phyloP scores from a whole-genome alignment of 257 asterid species.

The Nicotiana knightiana region DNA sequence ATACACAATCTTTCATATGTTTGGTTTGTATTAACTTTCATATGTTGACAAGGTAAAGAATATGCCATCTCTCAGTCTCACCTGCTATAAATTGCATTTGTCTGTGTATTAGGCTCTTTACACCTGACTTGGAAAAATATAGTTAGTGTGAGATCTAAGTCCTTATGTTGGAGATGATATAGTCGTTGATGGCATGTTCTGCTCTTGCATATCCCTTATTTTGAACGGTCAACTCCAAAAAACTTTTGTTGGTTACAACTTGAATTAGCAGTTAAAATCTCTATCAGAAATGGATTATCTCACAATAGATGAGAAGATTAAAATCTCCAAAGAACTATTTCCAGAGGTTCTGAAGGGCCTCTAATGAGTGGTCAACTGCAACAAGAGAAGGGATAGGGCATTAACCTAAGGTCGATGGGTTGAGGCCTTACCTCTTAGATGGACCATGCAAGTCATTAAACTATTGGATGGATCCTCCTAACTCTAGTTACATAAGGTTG shows the following conservation, averaged over 20 bases:
- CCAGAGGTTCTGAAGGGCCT: background rate
- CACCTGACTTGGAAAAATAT: background rate
- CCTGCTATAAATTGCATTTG: background rate
- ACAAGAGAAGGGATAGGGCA: background rate
- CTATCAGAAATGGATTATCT: background rate
- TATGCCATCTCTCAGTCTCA: background rate
- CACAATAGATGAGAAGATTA: background rate
- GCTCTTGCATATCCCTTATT: background rate
- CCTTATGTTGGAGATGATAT: background rate
- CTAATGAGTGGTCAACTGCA: background rate
- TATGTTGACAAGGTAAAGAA: background rate
- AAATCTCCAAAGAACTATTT: background rate
- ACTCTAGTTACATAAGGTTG: background rate
- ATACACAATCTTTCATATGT: background rate
- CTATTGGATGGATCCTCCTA: background rate
- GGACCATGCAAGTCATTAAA: background rate
- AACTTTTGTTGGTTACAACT: background rate
- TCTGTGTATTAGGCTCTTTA: background rate
- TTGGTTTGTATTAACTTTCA: background rate
- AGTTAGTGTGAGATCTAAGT: background rate
- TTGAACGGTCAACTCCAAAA: background rate
- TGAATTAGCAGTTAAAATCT: background rate
- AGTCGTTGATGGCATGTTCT: conserved; percentile 6
- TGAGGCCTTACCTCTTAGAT: background rate
- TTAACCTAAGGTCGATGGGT: background rate